Evolutionary conservation across 1,284 basidiomycete species (phyloP), one percentile per base, ranked within the genome.

Genomic region (Cutaneotrichosporon cavernicola): DNA sequence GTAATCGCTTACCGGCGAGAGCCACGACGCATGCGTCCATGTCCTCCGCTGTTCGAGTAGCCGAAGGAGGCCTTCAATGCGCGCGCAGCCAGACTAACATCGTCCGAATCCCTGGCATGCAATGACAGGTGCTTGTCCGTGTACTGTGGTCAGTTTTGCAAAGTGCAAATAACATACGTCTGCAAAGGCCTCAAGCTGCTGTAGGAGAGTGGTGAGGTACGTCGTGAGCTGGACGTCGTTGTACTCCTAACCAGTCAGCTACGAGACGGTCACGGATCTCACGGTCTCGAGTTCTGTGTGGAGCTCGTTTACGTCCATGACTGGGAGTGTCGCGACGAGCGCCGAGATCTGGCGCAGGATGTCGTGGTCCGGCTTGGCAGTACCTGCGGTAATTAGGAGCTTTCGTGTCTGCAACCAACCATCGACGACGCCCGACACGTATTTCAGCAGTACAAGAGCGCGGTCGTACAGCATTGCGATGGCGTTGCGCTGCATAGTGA

Each of bases 401-500:
- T 4, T 30, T 34, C 8, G 2, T 18, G 4, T 6, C 0, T 13
- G 13, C 16, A 30, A 62, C 85, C 58, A 68, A 90, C 92, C 89
- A 74, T 87, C 84, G 47, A 91, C 83, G 10, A 90, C 89, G 40
- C 86, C 87, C 1, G 85, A 80, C 30, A 97, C 87, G 79, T 99
- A 98, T 75, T 88, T 85, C 8, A 91, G 86, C 8, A 98, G 85
- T 3, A 94, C 82, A 55, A 87, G 72, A 63, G 98, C 91, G 60
- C 96, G 87, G 71, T 97, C 92, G 71, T 95, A 88, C 65, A 99
- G 84, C 93, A 98, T 98, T 75, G 91, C 90, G 64, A 98, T 90
- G 9, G 97, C 96, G 61, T 93, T 93, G 68, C 94, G 85, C 80
- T 98, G 95, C 8, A 92, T 90, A 62, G 90, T 89, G 58, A 98